Conservation (phyloP, 495 filamentous ascomycete genomes). For the Neurospora pannonica region DNA sequence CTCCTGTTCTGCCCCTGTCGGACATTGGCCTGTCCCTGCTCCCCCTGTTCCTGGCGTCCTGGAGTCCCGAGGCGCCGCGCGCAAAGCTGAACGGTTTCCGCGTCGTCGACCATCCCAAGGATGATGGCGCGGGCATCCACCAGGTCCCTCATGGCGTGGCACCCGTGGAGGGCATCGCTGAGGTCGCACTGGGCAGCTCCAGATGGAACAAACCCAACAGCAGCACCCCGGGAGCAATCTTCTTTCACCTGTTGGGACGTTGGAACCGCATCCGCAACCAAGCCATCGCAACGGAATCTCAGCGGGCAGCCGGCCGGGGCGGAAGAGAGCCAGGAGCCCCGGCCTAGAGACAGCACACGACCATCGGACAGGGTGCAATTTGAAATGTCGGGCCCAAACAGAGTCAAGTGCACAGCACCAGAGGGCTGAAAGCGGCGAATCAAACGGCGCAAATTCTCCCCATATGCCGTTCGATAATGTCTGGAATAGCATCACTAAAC, state of each 20-base stretch:
- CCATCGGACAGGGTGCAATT: not conserved
- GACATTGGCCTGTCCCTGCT: not conserved
- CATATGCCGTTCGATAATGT: not conserved
- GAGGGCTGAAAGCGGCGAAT: not conserved
- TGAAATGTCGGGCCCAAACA: not conserved
- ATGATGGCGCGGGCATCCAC: not conserved
- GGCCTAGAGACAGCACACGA: not conserved
- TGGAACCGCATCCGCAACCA: not conserved
- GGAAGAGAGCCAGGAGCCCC: not conserved
- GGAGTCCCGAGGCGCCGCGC: not conserved
- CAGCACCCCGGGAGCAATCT: not conserved
- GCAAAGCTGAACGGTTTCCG: not conserved
- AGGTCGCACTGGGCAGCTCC: not conserved
- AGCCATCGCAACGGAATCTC: not conserved
- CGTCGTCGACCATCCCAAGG: not conserved
- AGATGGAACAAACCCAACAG: not conserved
- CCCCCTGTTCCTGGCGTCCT: not conserved
- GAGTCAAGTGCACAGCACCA: not conserved
- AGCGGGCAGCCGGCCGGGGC: not conserved
- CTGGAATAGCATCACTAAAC: not conserved
- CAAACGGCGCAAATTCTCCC: not conserved
- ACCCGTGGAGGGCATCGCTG: not conserved
- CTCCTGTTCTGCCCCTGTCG: not conserved
- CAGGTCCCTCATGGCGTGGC: not conserved
- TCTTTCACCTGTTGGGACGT: not conserved